Percentiles rank a stretch among this genome's conserved stretches.
Conservation (phyloP, 2,329 filamentous ascomycete genomes). For the Diaporthe citrichinensis region DNA sequence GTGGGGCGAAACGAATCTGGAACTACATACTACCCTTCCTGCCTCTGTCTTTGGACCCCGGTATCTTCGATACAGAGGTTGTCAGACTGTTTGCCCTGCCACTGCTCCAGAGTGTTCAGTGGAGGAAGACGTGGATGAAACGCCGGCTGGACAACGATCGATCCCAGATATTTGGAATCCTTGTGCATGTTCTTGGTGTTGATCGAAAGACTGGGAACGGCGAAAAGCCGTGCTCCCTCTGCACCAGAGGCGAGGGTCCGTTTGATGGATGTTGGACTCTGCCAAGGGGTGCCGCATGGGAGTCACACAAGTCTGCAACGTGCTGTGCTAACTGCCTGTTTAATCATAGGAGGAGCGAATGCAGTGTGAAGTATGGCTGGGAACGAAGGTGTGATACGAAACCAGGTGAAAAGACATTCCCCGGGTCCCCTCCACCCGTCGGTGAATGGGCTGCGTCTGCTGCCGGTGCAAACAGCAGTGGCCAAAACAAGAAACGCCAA, state of each 20-base stretch:
- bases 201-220: not conserved
- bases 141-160: slow-evolving; percentile 25
- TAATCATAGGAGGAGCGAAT: slow-evolving; percentile 19
- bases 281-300: not conserved
- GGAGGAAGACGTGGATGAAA: slow-evolving; percentile 15
- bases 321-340: slow-evolving; percentile 40
- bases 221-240: slow-evolving; percentile 13
- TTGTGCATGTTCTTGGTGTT: slow-evolving; percentile 37
- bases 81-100: slow-evolving; percentile 24
- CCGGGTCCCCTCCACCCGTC: not conserved
- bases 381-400: not conserved
- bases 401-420: not conserved
- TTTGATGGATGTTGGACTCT: slow-evolving; percentile 36
- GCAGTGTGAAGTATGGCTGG: slow-evolving; percentile 39
- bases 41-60: not conserved
- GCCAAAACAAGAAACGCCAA: slow-evolving; percentile 26
- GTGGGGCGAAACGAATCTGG: slow-evolving; percentile 32
- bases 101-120: slow-evolving; percentile 20
- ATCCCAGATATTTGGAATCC: slow-evolving; percentile 29
- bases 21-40: slow-evolving; percentile 37
- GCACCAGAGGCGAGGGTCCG: slow-evolving; percentile 28
- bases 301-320: not conserved
- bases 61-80: slow-evolving; percentile 2
- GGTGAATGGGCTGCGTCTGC: slow-evolving; percentile 29
- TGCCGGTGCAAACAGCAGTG: not conserved